Evolutionary conservation across 73 alveolate species (phyloP), one percentile per base, ranked within the genome.

Genomic region (Blepharisma stoltei): DNA sequence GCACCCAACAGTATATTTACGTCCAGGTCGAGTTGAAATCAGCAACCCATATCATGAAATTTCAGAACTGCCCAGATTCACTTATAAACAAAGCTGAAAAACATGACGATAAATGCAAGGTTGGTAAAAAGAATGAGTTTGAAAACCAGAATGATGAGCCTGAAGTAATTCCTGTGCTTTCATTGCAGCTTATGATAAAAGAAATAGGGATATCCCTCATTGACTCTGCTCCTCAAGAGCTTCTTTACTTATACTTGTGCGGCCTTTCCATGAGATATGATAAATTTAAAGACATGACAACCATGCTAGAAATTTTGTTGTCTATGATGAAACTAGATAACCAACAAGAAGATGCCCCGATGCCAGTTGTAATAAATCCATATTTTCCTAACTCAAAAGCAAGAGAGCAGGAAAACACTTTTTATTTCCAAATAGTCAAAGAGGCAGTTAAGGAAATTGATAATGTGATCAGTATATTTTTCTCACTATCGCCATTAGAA

Each of bases 361-460:
- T 38, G 11, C 79, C 79, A 18, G 79, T 69, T 69, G 27, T 69
- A 0, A 9, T 69, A 43, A 46, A 38, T 43, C 79, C 79, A 14
- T 69, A 69, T 43, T 44, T 69, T 5, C 11, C 11, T 20, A 69
- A 8, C 60, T 9, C 11, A 0, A 18, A 18, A 38, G 9, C 20
- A n/a, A 25, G 11, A 25, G 21, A 11, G 14, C 49, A 25, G 52
- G 79, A 69, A 44, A 46, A 44, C 11, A 38, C 65, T 9, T 14
- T 46, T 38, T 38, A n/a, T 44, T 38, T 69, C 41, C 25, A 23
- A 38, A 69, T 44, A 7, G 41, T 69, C 5, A 43, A 18, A 9
- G 79, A 69, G 27, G 27, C 54, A 69, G 32, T 69, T 1, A 9
- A 25, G 3, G 79, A 69, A 69, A 9, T 44, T 11, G 79, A 69